Base-by-base conservation (phyloP, 2,329 filamentous ascomycete genomes). In the Colletotrichum incanum region DNA sequence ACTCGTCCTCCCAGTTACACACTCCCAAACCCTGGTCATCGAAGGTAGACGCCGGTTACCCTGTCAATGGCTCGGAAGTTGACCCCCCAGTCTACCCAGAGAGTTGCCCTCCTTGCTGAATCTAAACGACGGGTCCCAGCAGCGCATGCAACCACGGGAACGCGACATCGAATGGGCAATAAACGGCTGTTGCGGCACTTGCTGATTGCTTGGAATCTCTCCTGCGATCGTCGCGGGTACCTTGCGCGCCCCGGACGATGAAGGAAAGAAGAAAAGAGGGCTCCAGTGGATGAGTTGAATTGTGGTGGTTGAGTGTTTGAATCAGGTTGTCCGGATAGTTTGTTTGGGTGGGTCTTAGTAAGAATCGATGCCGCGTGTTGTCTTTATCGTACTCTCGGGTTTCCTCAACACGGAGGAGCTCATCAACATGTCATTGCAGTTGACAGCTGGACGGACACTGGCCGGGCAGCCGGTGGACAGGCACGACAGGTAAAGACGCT, bases 81-180 rank as follows among this genome's bases (percentile, higher is more conserved):
- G 47, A 34, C n/a, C 34, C 34, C 52, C 20, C 34, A 39, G 54
- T 39, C 34, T 6, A 56, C 54, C 34, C 5, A 37, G 34, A 12
- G 20, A 37, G 26, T 28, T 43, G 28, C 37, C 65, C 52, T 45
- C 31, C 59, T 56, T 37, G 43, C 49, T 52, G 28, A 64, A 59
- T 31, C 61, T 64, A 69, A 64, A 72, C 69, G 64, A 60, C 69
- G 60, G 59, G 61, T 41, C 69, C 69, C 31, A 55, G 65, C 59
- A 69, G 59, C 28, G 50, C 64, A 67, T 71, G 58, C 68, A 71
- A 67, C 68, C 64, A 62, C 64, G 56, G 68, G 68, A 67, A 67
- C 64, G 31, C 64, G 64, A 71, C 65, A 67, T 71, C 64, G 59
- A 64, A 65, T 69, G 54, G 68, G 64, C 65, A 58, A 67, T 64